phyloP scores from a whole-genome alignment of 2,329 filamentous ascomycete species.

The Penicillium sp. region DNA sequence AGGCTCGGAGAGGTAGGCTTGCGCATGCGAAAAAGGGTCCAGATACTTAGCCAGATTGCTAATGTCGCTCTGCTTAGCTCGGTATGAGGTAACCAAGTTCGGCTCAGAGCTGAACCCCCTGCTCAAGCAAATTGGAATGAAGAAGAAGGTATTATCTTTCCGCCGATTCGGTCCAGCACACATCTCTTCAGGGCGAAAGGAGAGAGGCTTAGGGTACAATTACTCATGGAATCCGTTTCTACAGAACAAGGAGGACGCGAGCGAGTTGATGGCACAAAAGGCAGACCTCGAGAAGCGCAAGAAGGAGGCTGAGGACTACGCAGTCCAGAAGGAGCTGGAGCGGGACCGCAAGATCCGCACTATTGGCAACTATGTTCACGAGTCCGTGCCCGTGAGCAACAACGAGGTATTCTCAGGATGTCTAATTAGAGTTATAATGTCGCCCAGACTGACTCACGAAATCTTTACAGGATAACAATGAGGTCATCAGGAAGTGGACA shows the following conservation, averaged over 20 bases:
- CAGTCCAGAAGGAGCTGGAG: slow-evolving; percentile 71
- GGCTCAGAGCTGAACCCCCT: slow-evolving; percentile 82
- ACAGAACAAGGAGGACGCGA: slow-evolving; percentile 81
- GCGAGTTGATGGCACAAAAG: slow-evolving; percentile 77
- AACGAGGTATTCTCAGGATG: slow-evolving; percentile 62
- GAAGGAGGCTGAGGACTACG: slow-evolving; percentile 73
- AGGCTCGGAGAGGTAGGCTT: slow-evolving; percentile 70
- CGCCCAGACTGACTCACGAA: background rate
- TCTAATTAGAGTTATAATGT: background rate
- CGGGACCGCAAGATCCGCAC: slow-evolving; percentile 78
- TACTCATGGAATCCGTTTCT: slow-evolving; percentile 8
- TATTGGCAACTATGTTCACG: slow-evolving; percentile 90
- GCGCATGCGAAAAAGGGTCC: background rate
- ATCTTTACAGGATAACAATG: slow-evolving; percentile 70
- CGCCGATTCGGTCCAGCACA: background rate
- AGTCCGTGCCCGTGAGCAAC: slow-evolving; percentile 78
- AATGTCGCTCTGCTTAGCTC: slow-evolving; percentile 48
- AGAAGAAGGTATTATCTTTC: slow-evolving; percentile 70
- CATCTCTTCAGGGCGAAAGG: background rate
- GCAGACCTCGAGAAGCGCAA: slow-evolving; percentile 76
- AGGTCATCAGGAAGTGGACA: slow-evolving; percentile 73
- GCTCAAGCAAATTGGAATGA: slow-evolving; percentile 85
- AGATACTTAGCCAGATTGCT: background rate
- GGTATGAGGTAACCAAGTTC: slow-evolving; percentile 78
- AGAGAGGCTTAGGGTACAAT: background rate